Conservation (phyloP, 805 yeast species). For the Naumovozyma castellii region DNA sequence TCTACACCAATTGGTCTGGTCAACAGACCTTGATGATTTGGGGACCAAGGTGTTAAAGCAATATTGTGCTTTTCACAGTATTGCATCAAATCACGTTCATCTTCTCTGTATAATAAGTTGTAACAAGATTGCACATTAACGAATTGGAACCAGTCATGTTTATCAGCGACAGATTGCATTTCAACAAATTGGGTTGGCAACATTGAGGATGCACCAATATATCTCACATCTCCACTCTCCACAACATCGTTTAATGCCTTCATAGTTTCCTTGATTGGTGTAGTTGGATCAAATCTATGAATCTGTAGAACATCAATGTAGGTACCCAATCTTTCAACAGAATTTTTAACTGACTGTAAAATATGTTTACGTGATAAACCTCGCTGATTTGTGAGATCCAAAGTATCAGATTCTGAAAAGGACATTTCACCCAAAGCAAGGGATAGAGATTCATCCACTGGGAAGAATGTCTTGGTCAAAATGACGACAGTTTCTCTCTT, state of each 20-base stretch:
- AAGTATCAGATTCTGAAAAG: too few relatives aligned
- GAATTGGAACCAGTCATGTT: constrained; percentile 34
- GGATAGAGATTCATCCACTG: constrained; percentile 22
- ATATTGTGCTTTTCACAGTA: constrained; percentile 45
- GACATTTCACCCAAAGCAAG: not conserved
- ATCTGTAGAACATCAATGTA: constrained; percentile 43
- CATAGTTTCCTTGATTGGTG: constrained; percentile 46
- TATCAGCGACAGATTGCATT: constrained; percentile 47
- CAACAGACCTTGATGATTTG: constrained; percentile 45
- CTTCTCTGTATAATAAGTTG: constrained; percentile 49
- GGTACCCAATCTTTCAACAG: constrained; percentile 38
- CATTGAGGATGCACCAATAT: constrained; percentile 45
- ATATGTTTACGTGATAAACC: constrained; percentile 42
- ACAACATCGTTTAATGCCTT: constrained; percentile 37
- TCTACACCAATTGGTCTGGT: constrained; percentile 36
- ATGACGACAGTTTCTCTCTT: constrained; percentile 49
- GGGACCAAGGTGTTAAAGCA: constrained; percentile 54
- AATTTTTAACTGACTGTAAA: constrained; percentile 33
- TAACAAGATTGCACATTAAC: constrained; percentile 50
- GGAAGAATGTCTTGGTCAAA: constrained; percentile 36
- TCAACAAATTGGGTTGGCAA: constrained; percentile 44
- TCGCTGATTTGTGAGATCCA: constrained; percentile 28
- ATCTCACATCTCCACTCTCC: constrained; percentile 34
- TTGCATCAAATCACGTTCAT: constrained; percentile 51
- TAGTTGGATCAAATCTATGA: constrained; percentile 39